Evolutionary conservation across 805 yeast species (phyloP), one percentile per base, ranked within the genome.

Genomic region (Scheffersomyces stipitis): DNA sequence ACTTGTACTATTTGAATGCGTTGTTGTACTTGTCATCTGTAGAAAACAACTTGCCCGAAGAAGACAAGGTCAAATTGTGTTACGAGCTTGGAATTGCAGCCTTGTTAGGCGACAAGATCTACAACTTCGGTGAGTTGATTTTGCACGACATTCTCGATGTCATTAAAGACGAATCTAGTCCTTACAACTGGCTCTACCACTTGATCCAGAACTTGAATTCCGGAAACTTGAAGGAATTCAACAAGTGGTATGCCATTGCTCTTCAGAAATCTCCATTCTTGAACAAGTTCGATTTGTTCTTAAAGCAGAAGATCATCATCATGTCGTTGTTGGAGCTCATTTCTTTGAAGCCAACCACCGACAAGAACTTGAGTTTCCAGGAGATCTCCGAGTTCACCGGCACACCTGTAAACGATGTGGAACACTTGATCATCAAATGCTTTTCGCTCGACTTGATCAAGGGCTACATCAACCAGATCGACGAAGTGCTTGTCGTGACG

Each of bases 51-150:
- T 58, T 80, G 38, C 47, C 69, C 8, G 56, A 59, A 14, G 66
- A 62, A 23, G 64, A 60, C 30, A 42, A 48, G 36, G 58, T 69
- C 37, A 39, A 37, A 23, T 51, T 69, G 35, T 66, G 72, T 43
- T 80, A 81, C 52, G 95, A 91, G 48, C 76, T 91, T 48, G 76
- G 91, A 41, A 72, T 88, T 31, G 81, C 96, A 22, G 98, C 97
- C 0, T 68, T 93, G 41, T 72, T 91, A 50, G 98, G 97, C 33
- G 96, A 89, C 56, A 81, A 78, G 53, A 86, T 91, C 50, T 93
- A 88, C 71, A 93, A 91, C 66, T 93, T 93, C 62, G 98, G 98
- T 34, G 99, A 93, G 65, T 76, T 93, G 45, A 75, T 93, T 42
- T 80, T 89, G 59, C 98, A 91, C 62, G 96, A 93, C 30, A 80